These are phyloP conservation scores for Verticillium isaacii DNA, from an alignment of 2,329 filamentous ascomycete species.

Conservation along the genomic window DNA sequence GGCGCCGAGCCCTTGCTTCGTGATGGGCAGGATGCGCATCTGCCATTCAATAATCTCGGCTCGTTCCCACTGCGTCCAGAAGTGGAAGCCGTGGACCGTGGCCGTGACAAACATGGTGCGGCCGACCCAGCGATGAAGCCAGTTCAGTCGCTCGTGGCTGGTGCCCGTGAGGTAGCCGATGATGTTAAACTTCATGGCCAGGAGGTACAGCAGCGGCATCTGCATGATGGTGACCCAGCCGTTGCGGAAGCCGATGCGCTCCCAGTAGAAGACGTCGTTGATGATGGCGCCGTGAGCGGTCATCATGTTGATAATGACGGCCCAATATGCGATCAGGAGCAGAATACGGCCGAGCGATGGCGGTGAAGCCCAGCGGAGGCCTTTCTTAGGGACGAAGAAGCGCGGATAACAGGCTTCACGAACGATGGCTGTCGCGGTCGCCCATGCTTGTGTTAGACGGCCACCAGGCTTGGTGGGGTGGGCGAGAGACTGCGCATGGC, in stretches of 20 bases:
- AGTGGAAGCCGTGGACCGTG: constrained; percentile 66
- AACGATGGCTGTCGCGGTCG: constrained; percentile 51
- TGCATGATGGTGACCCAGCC: constrained; percentile 63
- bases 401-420: constrained; percentile 55
- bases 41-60: constrained; percentile 55
- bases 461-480: constrained; percentile 44
- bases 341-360: constrained; percentile 53
- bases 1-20: constrained; percentile 17
- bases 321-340: constrained; percentile 52
- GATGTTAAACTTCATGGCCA: constrained; percentile 54
- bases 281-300: constrained; percentile 36
- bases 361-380: constrained; percentile 52
- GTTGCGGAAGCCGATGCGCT: constrained; percentile 63
- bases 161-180: constrained; percentile 58
- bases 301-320: constrained; percentile 55
- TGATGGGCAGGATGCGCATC: constrained; percentile 46
- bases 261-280: constrained; percentile 53
- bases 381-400: constrained; percentile 36
- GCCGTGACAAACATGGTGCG: constrained; percentile 64
- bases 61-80: constrained; percentile 58
- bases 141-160: constrained; percentile 66
- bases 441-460: constrained; percentile 44
- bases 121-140: constrained; percentile 69
- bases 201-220: constrained; percentile 58
- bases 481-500: constrained; percentile 29